A percentile compares a stretch with the other conserved stretches of the same genome.
phyloP scores from a whole-genome alignment of 768 basidiomycete genomes.

The Lactarius vividus region DNA sequence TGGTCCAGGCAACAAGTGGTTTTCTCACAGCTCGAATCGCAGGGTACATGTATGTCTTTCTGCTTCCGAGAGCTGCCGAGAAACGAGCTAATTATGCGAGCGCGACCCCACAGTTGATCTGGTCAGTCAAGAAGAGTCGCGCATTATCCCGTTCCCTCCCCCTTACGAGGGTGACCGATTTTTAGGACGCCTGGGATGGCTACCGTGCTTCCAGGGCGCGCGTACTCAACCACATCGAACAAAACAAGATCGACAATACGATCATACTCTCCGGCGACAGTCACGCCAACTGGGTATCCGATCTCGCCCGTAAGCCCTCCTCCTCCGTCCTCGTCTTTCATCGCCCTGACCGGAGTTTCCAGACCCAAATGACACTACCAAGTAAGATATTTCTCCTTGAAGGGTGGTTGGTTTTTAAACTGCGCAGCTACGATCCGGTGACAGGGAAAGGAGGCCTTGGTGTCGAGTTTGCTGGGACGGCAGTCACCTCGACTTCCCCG shows the following conservation, averaged over 20 bases:
- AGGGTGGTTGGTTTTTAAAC: background rate
- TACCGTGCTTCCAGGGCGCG: constrained; percentile 55
- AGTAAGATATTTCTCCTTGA: constrained; percentile 30
- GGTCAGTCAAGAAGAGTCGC: background rate
- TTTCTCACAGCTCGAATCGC: constrained; percentile 47
- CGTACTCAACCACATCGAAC: constrained; percentile 49
- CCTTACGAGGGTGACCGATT: background rate
- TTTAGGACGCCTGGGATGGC: constrained; percentile 57
- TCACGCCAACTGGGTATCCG: constrained; percentile 61
- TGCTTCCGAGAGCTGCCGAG: background rate
- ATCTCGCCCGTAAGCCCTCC: constrained; percentile 46
- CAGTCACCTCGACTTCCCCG: constrained; percentile 50
- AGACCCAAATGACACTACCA: constrained; percentile 51
- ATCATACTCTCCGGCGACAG: constrained; percentile 61
- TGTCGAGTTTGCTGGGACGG: constrained; percentile 62
- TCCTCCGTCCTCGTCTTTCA: background rate
- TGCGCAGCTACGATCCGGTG: constrained; percentile 43
- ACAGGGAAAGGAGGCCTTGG: constrained; percentile 51
- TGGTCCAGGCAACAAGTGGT: constrained; percentile 51
- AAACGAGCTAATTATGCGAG: constrained; percentile 28
- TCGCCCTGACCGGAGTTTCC: background rate
- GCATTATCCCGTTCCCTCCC: background rate
- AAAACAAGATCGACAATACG: constrained; percentile 51
- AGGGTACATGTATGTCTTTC: constrained; percentile 36
- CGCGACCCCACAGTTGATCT: constrained; percentile 24